Evolutionary conservation across 192 early-diverging fungal genomes (phyloP), one percentile per base, ranked within the genome.

Genomic region (Rhizophagus clarus): DNA sequence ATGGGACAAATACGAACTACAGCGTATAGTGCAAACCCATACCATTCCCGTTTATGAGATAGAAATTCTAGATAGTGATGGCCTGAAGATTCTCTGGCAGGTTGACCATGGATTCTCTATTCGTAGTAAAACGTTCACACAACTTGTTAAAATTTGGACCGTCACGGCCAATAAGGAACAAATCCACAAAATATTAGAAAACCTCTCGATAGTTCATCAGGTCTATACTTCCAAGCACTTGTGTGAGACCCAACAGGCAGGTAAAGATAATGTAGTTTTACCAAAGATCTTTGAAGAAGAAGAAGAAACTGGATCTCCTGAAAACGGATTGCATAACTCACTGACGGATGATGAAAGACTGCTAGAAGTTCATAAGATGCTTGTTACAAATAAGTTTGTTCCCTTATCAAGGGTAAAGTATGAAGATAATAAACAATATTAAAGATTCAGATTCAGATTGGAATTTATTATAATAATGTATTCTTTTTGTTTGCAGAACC

Each of bases 311-410:
- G 56, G 31, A 17, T 74, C 72, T 20, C 26, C 26, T 26, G 45
- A 73, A 12, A 26, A 74, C 10, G 14, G 24, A 11, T 71, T 71
- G n/a, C 0, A 72, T 2, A 10, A n/a, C 47, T n/a, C 40, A 14
- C 12, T 60, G 4, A 63, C 45, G 7, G 75, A 76, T 63, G 74
- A 63, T 42, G 75, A 76, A 14, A 76, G n/a, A 42, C 12, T 76
- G 17, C 15, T 76, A 64, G 61, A 45, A 4, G 37, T 76, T 37
- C 75, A 76, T 37, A 62, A 76, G 24, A 76, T 76, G 61, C 75
- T 76, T 45, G 37, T 76, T 42, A 76, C 75, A 4, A 76, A 76
- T 62, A 76, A 76, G 6, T 76, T 76, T 40, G 22, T 64, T 76
- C 61, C 75, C 26, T 76, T 74, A 60, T 74, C 72, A 56, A 60